Percentiles rank a stretch among this genome's conserved stretches.
Conservation (phyloP, 306 rosid genomes). For the Heteromeles arbutifolia region DNA sequence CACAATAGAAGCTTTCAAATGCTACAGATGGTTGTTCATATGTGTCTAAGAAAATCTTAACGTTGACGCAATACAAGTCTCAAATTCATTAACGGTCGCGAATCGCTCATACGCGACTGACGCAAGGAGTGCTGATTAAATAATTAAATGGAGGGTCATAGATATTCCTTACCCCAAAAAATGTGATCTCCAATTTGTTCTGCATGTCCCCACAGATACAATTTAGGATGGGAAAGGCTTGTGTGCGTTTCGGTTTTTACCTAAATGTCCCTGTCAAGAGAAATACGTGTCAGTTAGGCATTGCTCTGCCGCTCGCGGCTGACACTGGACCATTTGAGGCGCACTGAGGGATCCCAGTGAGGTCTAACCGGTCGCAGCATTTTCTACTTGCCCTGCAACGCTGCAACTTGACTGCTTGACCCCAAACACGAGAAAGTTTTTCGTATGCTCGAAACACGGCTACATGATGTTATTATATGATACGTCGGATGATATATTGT, state of each 20-base stretch:
- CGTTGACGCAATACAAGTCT: not conserved
- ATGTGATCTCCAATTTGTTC: not conserved
- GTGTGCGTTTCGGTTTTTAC: not conserved
- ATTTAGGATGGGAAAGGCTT: not conserved
- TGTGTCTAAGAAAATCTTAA: too few species aligned
- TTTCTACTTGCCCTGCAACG: not conserved
- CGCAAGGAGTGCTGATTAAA: not conserved
- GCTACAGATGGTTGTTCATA: too few species aligned
- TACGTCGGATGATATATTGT: not conserved
- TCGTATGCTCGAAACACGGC: too few species aligned
- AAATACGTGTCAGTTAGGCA: conserved; percentile 8
- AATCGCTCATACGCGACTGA: not conserved
- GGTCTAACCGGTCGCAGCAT: not conserved
- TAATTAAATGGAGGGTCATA: not conserved
- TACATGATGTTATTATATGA: too few species aligned
- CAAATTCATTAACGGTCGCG: not conserved
- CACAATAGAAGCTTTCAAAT: too few species aligned
- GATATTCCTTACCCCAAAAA: not conserved
- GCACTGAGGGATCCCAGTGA: not conserved
- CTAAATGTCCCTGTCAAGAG: not conserved
- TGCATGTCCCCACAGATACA: not conserved
- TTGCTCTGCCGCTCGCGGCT: conserved; percentile 13
- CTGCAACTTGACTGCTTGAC: not conserved
- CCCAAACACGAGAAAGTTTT: not conserved
- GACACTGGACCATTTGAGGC: conserved; percentile 2